A percentile compares a stretch with the other conserved stretches of the same genome.
Conservation (phyloP, 768 basidiomycete genomes). For the Macrolepiota albuminosa region DNA sequence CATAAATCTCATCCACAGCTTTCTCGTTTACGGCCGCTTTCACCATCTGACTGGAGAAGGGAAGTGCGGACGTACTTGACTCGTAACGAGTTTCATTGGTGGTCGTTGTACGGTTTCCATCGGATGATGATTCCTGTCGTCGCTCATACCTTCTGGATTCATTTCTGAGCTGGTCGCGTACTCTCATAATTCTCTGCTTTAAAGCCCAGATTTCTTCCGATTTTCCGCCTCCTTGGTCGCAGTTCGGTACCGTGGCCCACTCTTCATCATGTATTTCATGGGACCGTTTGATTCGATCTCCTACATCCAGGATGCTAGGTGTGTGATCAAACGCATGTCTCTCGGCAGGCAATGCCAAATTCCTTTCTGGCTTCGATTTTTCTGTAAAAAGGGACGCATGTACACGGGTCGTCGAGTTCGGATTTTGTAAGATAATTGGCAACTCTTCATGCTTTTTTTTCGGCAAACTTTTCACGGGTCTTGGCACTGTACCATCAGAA, state of each 20-base stretch:
- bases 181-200: not conserved
- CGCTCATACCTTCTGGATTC: not conserved
- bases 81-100: not conserved
- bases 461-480: not conserved
- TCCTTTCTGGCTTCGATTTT: not conserved
- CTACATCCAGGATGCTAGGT: not conserved
- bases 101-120: not conserved
- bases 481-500: not conserved
- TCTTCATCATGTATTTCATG: not conserved
- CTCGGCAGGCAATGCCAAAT: not conserved
- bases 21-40: not conserved
- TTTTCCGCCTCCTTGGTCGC: not conserved
- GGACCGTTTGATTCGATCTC: not conserved
- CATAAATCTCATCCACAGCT: not conserved
- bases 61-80: not conserved
- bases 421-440: not conserved
- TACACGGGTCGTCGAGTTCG: not conserved
- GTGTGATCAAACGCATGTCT: not conserved
- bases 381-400: not conserved
- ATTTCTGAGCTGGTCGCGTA: not conserved
- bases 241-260: not conserved
- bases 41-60: not conserved
- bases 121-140: not conserved
- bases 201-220: not conserved
- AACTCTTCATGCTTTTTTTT: not conserved